These are phyloP conservation scores for Colletotrichum sp. DNA, from an alignment of 2,329 filamentous ascomycete genomes.

Conservation along the genomic window DNA sequence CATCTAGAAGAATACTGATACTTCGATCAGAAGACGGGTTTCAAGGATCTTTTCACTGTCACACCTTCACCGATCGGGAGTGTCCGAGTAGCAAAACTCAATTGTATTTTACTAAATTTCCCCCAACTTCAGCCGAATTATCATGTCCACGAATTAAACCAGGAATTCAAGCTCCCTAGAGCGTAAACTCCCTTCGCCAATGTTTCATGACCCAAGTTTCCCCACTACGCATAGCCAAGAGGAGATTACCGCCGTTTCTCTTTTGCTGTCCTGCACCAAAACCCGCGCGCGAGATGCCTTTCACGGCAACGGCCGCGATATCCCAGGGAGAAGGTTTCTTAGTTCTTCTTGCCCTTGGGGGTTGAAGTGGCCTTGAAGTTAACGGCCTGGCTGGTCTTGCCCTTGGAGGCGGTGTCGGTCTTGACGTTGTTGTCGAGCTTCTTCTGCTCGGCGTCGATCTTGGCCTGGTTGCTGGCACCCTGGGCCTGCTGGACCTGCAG, in stretches of 20 bases:
- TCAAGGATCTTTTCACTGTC: not conserved
- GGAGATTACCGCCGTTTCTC: not conserved
- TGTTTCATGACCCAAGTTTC: not conserved
- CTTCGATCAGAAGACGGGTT: not conserved
- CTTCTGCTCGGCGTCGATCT: slow-evolving; percentile 50
- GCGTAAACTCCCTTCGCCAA: not conserved
- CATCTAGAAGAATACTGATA: not conserved
- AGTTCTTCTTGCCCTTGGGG: not conserved
- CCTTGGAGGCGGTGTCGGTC: slow-evolving; percentile 36
- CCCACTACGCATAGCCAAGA: not conserved
- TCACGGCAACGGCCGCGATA: not conserved
- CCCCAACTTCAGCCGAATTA: slow-evolving; percentile 11
- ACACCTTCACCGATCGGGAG: not conserved
- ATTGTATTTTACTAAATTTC: not conserved
- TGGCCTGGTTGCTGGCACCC: slow-evolving; percentile 43
- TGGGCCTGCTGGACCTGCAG: slow-evolving; percentile 58
- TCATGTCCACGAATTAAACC: not conserved
- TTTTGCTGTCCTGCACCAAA: not conserved
- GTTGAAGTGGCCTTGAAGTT: slow-evolving; percentile 34
- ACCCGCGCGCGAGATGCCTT: not conserved
- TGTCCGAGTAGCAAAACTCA: not conserved
- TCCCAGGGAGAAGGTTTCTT: not conserved
- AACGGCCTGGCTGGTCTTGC: slow-evolving; percentile 39
- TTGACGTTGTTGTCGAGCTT: slow-evolving; percentile 61
- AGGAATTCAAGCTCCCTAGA: slow-evolving; percentile 3